Percentiles rank a stretch among this genome's conserved stretches.
Conservation (phyloP, 2,329 filamentous ascomycete species). For the Pseudogymnoascus sp. region DNA sequence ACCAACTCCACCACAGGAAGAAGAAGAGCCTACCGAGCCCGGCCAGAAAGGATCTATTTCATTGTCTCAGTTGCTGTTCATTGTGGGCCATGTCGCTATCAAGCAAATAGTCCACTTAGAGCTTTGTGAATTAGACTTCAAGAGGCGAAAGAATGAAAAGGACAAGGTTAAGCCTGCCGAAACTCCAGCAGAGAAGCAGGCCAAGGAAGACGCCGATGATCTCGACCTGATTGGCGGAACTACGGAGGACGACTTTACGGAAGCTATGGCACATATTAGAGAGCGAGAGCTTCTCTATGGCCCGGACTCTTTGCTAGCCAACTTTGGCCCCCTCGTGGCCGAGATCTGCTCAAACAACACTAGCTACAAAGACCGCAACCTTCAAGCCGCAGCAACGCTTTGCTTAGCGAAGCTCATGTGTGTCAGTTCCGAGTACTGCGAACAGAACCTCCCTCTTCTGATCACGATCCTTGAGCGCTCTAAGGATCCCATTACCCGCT, state of each 20-base stretch:
- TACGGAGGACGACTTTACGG: slow-evolving; percentile 87
- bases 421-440: slow-evolving; percentile 92
- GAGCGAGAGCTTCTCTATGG: slow-evolving; percentile 81
- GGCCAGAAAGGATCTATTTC: slow-evolving; percentile 64
- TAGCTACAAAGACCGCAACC: slow-evolving; percentile 76
- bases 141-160: slow-evolving; percentile 85
- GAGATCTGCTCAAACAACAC: slow-evolving; percentile 96
- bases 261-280: slow-evolving; percentile 76
- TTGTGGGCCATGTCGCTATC: slow-evolving; percentile 92
- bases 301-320: slow-evolving; percentile 72
- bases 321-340: slow-evolving; percentile 83
- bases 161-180: slow-evolving; percentile 55
- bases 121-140: slow-evolving; percentile 95
- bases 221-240: slow-evolving; percentile 95
- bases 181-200: slow-evolving; percentile 42
- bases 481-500: slow-evolving; percentile 82
- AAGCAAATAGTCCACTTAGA: slow-evolving; percentile 99
- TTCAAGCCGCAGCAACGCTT: slow-evolving; percentile 87
- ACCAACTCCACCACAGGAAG: slow-evolving; percentile 25
- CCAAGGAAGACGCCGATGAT: slow-evolving; percentile 70
- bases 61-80: slow-evolving; percentile 85
- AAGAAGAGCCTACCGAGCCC: slow-evolving; percentile 27
- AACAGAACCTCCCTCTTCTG: slow-evolving; percentile 81
- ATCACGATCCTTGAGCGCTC: slow-evolving; percentile 98
- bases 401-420: slow-evolving; percentile 99